A percentile compares a stretch with the other conserved stretches of the same genome.
phyloP scores from a whole-genome alignment of 768 basidiomycete genomes.

The Tylopilus rubrobrunneus region DNA sequence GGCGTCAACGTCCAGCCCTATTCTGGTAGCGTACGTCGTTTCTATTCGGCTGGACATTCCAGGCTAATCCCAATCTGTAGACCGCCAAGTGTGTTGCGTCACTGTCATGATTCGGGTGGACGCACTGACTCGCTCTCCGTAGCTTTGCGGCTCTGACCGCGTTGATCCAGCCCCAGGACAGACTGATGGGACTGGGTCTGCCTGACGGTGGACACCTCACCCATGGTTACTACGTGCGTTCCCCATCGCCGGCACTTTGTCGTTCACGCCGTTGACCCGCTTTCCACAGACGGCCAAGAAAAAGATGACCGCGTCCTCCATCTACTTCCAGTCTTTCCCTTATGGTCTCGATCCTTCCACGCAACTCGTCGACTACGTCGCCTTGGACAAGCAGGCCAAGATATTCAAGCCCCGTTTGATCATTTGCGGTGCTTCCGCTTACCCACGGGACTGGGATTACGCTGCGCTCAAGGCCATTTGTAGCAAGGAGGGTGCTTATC shows the following conservation, averaged over 20 bases:
- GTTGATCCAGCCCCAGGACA: conserved; percentile 93
- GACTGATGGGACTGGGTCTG: conserved; percentile 97
- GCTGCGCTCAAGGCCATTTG: conserved; percentile 73
- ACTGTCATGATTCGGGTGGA: neutral
- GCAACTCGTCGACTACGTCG: conserved; percentile 86
- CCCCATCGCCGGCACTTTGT: neutral
- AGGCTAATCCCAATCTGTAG: conserved; percentile 33
- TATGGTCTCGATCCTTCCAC: conserved; percentile 80
- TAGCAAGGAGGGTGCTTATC: conserved; percentile 84
- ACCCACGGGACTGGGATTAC: conserved; percentile 99
- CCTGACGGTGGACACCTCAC: conserved; percentile 97
- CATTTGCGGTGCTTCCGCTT: conserved; percentile 98
- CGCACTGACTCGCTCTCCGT: conserved; percentile 10
- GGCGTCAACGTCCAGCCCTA: conserved; percentile 99
- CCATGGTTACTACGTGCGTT: conserved; percentile 89
- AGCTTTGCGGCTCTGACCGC: conserved; percentile 98
- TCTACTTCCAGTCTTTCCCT: conserved; percentile 99
- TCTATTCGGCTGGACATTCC: neutral
- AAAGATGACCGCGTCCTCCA: conserved; percentile 99
- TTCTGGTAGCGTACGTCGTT: conserved; percentile 73
- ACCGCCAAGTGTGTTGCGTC: conserved; percentile 74
- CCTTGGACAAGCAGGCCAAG: conserved; percentile 78
- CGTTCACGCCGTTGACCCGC: conserved; percentile 1
- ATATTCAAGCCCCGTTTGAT: conserved; percentile 94
- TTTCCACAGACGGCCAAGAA: conserved; percentile 84